These are phyloP conservation scores for Metarhizium humberi DNA, from an alignment of 2,329 filamentous ascomycete species.

Conservation along the genomic window DNA sequence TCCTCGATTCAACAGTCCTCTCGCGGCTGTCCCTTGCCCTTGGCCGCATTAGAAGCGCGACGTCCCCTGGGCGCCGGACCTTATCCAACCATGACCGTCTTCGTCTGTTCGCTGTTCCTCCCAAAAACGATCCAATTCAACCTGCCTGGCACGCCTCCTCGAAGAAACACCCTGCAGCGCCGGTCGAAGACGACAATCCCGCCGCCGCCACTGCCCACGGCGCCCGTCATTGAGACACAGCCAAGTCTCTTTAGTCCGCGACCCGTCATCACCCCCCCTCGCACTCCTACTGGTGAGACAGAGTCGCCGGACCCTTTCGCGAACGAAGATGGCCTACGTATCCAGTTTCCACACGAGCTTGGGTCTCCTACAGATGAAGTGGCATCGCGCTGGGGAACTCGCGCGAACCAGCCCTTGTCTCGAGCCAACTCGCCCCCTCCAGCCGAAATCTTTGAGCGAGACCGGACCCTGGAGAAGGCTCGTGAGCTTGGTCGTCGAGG, in stretches of 20 bases:
- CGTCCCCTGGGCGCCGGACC: background rate
- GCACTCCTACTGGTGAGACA: constrained; percentile 42
- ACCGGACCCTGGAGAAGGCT: constrained; percentile 46
- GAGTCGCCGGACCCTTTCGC: constrained; percentile 39
- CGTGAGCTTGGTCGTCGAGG: constrained; percentile 48
- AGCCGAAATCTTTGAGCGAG: constrained; percentile 63
- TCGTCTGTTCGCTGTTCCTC: constrained; percentile 52
- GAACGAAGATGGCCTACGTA: constrained; percentile 48
- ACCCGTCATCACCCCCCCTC: constrained; percentile 42
- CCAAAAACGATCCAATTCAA: constrained; percentile 89
- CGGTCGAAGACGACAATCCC: constrained; percentile 18
- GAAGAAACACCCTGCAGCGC: constrained; percentile 21
- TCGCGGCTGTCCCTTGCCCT: background rate
- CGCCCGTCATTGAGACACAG: constrained; percentile 25
- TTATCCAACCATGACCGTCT: constrained; percentile 29
- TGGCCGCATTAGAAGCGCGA: background rate
- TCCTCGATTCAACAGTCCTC: background rate
- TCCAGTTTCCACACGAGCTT: constrained; percentile 45
- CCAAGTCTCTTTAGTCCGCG: constrained; percentile 44
- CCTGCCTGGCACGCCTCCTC: constrained; percentile 44
- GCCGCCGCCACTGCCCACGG: constrained; percentile 14
- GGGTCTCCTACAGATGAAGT: constrained; percentile 63
- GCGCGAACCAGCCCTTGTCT: constrained; percentile 70
- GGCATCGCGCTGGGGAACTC: constrained; percentile 67
- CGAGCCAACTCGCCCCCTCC: constrained; percentile 66